These are phyloP conservation scores for Alternaria sp. DNA, from an alignment of 2,329 filamentous ascomycete genomes.

Conservation along the genomic window DNA sequence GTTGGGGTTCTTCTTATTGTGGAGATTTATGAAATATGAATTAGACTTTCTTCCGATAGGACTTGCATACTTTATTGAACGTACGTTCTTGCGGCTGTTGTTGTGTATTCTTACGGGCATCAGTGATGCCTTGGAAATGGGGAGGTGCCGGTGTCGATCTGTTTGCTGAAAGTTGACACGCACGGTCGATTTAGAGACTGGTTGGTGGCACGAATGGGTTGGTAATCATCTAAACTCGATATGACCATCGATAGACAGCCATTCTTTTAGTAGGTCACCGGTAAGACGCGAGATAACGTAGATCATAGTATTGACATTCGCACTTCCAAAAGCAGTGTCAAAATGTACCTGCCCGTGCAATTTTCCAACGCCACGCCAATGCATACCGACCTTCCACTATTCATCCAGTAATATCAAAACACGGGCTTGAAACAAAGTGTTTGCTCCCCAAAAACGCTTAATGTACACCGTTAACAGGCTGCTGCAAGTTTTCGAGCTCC, in stretches of 20 bases:
- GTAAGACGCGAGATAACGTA: background rate
- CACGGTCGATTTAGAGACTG: background rate
- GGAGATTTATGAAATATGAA: background rate
- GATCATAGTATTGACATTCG: slow-evolving; percentile 5
- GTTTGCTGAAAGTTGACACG: background rate
- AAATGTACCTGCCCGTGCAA: slow-evolving; percentile 11
- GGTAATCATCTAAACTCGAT: background rate
- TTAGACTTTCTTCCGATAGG: background rate
- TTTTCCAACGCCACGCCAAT: slow-evolving; percentile 22
- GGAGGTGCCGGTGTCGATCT: background rate
- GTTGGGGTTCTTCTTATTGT: slow-evolving; percentile 5
- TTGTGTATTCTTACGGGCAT: background rate
- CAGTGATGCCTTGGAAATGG: background rate
- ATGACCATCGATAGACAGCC: background rate
- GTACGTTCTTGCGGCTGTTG: background rate
- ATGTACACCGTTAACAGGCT: slow-evolving; percentile 50
- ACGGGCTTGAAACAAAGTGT: background rate
- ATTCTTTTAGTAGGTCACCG: background rate
- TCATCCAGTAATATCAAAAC: slow-evolving; percentile 1
- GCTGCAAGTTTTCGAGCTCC: slow-evolving; percentile 72
- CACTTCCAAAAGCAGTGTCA: slow-evolving; percentile 4
- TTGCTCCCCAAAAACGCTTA: slow-evolving; percentile 24
- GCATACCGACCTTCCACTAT: slow-evolving; percentile 5
- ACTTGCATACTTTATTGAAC: background rate
- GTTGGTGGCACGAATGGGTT: background rate